Conservation (phyloP, 176 grass and related monocot genomes). For the Pontederia paniculata region DNA sequence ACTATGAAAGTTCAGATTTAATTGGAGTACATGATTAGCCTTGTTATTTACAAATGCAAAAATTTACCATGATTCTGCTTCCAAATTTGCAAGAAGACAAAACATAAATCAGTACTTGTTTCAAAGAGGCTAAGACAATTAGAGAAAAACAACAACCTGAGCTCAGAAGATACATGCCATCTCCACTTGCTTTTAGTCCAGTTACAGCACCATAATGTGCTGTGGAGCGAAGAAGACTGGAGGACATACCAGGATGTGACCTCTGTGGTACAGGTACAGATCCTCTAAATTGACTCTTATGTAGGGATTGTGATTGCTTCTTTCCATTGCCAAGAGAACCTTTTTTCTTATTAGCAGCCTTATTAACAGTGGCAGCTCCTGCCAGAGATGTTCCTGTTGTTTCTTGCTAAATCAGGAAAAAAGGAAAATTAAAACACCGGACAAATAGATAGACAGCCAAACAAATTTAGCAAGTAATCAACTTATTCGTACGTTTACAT, state of each 20-base stretch:
- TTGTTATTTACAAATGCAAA: no score
- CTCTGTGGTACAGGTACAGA: constrained; percentile 33
- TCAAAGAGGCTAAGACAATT: no score
- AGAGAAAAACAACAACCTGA: constrained; percentile 42
- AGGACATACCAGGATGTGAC: constrained; percentile 58
- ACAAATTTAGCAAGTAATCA: no score
- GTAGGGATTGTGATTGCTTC: constrained; percentile 27
- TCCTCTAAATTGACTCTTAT: constrained; percentile 26
- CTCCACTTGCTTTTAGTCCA: constrained; percentile 62
- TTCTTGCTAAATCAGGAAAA: constrained; percentile 21
- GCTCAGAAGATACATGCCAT: constrained; percentile 97
- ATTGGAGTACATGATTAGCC: no score
- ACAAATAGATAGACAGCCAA: neutral
- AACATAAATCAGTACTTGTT: no score
- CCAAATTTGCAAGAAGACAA: no score
- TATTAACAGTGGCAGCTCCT: constrained; percentile 38
- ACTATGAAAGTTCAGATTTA: no score
- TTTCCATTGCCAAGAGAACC: constrained; percentile 26
- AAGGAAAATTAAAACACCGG: constrained; percentile 6
- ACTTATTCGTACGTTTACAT: no score
- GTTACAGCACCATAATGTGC: constrained; percentile 96
- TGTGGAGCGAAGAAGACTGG: constrained; percentile 58
- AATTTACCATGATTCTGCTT: no score
- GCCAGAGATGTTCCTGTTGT: constrained; percentile 18
- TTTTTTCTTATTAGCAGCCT: constrained; percentile 25